Percentiles rank a stretch among this genome's conserved stretches.
These are phyloP conservation scores for Pseudopyrenochaeta lycopersici DNA, from an alignment of 2,329 filamentous ascomycete species.

Conservation along the genomic window DNA sequence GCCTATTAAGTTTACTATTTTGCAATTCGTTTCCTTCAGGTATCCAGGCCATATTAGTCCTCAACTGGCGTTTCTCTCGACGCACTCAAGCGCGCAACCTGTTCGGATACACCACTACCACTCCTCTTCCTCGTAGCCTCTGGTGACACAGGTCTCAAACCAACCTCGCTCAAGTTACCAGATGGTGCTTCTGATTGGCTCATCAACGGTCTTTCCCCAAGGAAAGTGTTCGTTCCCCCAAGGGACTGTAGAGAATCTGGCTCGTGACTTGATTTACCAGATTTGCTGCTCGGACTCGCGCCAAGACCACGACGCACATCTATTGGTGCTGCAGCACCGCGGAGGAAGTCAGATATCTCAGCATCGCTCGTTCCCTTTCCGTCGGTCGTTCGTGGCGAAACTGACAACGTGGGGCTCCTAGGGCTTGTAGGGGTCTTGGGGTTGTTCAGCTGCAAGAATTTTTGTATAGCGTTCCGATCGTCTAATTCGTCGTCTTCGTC, in stretches of 20 bases:
- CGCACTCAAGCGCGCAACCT: slow-evolving; percentile 42
- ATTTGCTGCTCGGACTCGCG: slow-evolving; percentile 28
- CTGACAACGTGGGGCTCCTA: slow-evolving; percentile 20
- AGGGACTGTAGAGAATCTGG: slow-evolving; percentile 42
- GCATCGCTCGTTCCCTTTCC: slow-evolving; percentile 47
- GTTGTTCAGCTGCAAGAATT: slow-evolving; percentile 43
- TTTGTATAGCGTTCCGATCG: slow-evolving; percentile 48
- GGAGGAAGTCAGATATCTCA: slow-evolving; percentile 52
- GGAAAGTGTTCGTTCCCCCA: slow-evolving; percentile 18
- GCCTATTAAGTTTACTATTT: no score
- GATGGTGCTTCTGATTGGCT: slow-evolving; percentile 35
- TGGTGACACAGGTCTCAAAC: slow-evolving; percentile 33
- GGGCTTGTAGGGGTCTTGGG: slow-evolving; percentile 27
- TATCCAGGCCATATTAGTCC: background rate
- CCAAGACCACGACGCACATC: slow-evolving; percentile 53
- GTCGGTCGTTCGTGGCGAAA: slow-evolving; percentile 27
- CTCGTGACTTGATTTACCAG: slow-evolving; percentile 22
- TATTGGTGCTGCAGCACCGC: slow-evolving; percentile 26
- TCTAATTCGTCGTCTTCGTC: slow-evolving; percentile 57
- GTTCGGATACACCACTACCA: slow-evolving; percentile 39
- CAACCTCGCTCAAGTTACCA: slow-evolving; percentile 36
- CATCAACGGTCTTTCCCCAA: slow-evolving; percentile 17
- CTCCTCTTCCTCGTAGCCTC: slow-evolving; percentile 25
- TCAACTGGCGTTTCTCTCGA: slow-evolving; percentile 23
- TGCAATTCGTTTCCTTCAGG: no score